Evolutionary conservation across 768 basidiomycete genomes (phyloP), one percentile per base, ranked within the genome.

Genomic region (Daedalea quercina): DNA sequence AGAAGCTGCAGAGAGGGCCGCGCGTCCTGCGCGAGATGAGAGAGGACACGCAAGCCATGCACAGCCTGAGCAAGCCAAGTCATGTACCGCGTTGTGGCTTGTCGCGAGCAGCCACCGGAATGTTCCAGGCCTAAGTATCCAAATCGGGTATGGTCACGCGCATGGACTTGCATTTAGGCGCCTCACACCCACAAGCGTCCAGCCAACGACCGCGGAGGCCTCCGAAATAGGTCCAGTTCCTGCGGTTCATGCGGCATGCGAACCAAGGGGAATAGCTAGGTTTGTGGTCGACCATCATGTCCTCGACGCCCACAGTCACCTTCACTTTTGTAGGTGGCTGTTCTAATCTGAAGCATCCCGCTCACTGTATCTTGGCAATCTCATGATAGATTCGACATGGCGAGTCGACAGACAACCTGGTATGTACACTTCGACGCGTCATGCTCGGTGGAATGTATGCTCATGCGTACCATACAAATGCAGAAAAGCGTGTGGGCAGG

Each of bases 391-490:
- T 89, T 58, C 74, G 88, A 50, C 88, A 91, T 63, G 88, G 81
- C 25, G 85, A 91, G 60, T 87, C 87, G 8, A 80, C 76, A 31
- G 88, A 90, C 58, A 91, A 91, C 59, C 56, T 84, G 62, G 87
- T 86, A 46, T 44, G 80, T 63, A 23, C 33, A 23, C 33, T 22
- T 13, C 23, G 25, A 44, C 20, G 28, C 28, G 11, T 31, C 6
- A 31, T 31, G 11, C 9, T 4, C 44, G 9, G 22, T 44, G 17
- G 13, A 17, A 22, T 26, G 24, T 23, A 44, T 23, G 24, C 23
- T 9, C 44, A 23, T 26, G 37, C 19, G 37, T n/a, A n/a, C n/a
- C n/a, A n/a, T n/a, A 48, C 23, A 23, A 35, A 50, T n/a, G 7
- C 33, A 80, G 79, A 71, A 62, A 56, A 57, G 66, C 24, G 65